Evolutionary conservation across 2,329 filamentous ascomycete species (phyloP), one percentile per base, ranked within the genome.

Genomic region (Orbilia ellipsospora): DNA sequence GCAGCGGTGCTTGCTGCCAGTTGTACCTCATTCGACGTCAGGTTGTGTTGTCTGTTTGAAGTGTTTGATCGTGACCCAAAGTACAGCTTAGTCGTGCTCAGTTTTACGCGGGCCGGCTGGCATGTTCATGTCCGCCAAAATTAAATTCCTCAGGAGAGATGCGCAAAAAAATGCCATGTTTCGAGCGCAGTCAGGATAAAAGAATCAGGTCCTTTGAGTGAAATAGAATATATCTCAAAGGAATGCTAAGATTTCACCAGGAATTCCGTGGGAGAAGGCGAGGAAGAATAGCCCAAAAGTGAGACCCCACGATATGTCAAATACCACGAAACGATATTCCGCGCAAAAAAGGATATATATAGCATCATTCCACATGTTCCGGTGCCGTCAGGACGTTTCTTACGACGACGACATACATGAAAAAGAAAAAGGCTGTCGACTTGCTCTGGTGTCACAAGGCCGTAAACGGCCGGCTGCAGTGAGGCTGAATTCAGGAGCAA

Each of bases 1-100:
- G 13, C 44, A 8, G 44, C 44, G 15, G 16, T 48, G 6, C 10
- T 23, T 64, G 20, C 51, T 56, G 66, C 66, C 66, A 70, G 59
- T 63, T 70, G 66, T 73, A 73, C 68, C 61, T 66, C 18, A 42
- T 18, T 54, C 60, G 55, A 65, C 54, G 68, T 73, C 68, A 73
- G 45, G 68, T 16, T 54, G 68, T 65, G 68, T 73, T 73, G 61
- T 51, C 28, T 15, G 10, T 10, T 31, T 52, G 6, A 36, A 15
- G 54, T 63, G 59, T 72, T 73, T 73, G 61, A 45, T 50, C 54
- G 40, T 52, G 31, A 44, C 55, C 31, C 16, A 48, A 26, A 36
- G 7, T 66, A 66, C 68, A 1, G 44, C 28, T 23, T 18, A 15
- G 1, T 16, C 18, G 55, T 61, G 36, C 54, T 56, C 28, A 55